Percentiles rank a stretch among this genome's conserved stretches.
These are phyloP conservation scores for Calonectria hawksworthii DNA, from an alignment of 2,329 filamentous ascomycete species.

Conservation along the genomic window DNA sequence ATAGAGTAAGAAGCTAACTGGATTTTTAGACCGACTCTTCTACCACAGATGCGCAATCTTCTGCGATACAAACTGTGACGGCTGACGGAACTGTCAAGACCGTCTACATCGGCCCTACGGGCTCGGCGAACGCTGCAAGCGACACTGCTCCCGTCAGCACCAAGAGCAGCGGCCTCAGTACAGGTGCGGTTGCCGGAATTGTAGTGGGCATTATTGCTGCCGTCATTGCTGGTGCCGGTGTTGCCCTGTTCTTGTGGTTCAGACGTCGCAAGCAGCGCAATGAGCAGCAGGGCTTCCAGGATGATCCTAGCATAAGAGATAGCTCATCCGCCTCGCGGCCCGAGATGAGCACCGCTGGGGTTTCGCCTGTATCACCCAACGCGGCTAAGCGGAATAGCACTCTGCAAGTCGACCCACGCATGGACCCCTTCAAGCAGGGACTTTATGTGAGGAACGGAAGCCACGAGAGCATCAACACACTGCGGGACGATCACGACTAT, in stretches of 20 bases:
- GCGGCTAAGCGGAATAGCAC: conserved; percentile 65
- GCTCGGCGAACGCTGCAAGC: conserved; percentile 35
- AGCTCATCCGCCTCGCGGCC: conserved; percentile 65
- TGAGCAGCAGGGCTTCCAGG: conserved; percentile 58
- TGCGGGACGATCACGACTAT: conserved; percentile 76
- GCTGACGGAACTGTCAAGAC: conserved; percentile 67
- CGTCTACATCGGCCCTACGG: conserved; percentile 66
- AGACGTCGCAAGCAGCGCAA: conserved; percentile 60
- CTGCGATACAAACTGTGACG: conserved; percentile 67
- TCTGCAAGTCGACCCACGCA: conserved; percentile 72
- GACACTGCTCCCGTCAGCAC: conserved; percentile 32
- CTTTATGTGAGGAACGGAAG: conserved; percentile 72
- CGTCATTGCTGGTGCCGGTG: conserved; percentile 54
- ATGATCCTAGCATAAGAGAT: conserved; percentile 62
- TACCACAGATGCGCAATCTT: conserved; percentile 15
- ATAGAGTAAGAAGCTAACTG: conserved; percentile 35
- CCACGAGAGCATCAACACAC: conserved; percentile 73
- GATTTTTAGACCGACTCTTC: conserved; percentile 27
- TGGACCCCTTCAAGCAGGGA: conserved; percentile 72
- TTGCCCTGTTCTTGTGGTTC: conserved; percentile 59
- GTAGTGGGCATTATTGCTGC: conserved; percentile 64
- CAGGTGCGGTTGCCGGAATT: conserved; percentile 66
- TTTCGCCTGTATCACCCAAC: conserved; percentile 48
- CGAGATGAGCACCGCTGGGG: conserved; percentile 55
- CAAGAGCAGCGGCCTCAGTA: conserved; percentile 52